Conservation (phyloP, 1,284 basidiomycete species). For the Limonomyces culmigenus region DNA sequence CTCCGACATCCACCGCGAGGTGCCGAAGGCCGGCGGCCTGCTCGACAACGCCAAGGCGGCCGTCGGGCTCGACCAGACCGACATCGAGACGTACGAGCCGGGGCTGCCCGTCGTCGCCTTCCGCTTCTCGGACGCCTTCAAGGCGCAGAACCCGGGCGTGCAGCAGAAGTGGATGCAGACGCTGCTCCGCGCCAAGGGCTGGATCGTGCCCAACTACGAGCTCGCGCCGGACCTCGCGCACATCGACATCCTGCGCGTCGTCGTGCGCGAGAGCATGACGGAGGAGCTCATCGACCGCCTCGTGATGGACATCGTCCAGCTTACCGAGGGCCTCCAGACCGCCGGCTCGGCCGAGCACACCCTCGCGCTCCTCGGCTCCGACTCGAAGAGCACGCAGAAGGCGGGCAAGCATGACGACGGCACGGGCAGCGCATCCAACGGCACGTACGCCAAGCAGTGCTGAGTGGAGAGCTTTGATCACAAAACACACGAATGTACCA, state of each 20-base stretch:
- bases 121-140: conserved; percentile 41
- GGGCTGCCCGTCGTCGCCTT: conserved; percentile 63
- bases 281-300: conserved; percentile 27
- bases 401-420: too few relatives aligned
- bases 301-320: conserved; percentile 24
- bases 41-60: conserved; percentile 5
- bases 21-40: conserved; percentile 2
- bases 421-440: too few relatives aligned
- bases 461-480: too few relatives aligned
- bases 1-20: conserved; percentile 48
- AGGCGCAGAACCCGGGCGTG: conserved; percentile 31
- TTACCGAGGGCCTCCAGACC: conserved; percentile 21
- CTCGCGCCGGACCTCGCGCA: conserved; percentile 31
- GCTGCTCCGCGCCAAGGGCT: conserved; percentile 35
- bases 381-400: too few relatives aligned
- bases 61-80: conserved; percentile 24
- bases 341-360: too few relatives aligned
- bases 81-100: conserved; percentile 38
- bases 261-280: conserved; percentile 36
- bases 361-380: too few relatives aligned
- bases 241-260: conserved; percentile 44
- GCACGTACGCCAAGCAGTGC: too few relatives aligned
- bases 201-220: conserved; percentile 50
- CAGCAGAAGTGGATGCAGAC: conserved; percentile 53
- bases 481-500: too few relatives aligned